phyloP scores from a whole-genome alignment of 352 stramenopile genomes.

The Phytophthora idaei region DNA sequence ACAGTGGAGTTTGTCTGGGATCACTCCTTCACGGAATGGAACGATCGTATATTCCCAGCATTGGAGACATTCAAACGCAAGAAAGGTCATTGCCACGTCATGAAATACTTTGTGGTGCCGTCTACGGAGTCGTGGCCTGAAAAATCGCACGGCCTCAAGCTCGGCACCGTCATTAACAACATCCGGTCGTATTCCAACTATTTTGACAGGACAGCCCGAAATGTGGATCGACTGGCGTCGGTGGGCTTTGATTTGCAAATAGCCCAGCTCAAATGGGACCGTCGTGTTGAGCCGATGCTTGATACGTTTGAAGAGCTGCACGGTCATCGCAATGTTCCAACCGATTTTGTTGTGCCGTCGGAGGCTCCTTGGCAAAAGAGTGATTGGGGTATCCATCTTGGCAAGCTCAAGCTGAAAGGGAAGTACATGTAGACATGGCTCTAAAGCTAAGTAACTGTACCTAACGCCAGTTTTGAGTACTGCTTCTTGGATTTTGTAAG shows the following conservation, averaged over 20 bases:
- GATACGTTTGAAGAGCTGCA: constrained; percentile 21
- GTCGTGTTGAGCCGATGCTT: constrained; percentile 19
- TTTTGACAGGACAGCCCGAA: constrained; percentile 11
- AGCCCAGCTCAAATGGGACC: constrained; percentile 8
- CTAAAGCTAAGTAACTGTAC: neutral
- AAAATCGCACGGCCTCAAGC: constrained; percentile 5
- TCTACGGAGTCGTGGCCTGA: constrained; percentile 5
- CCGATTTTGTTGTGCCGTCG: constrained; percentile 18
- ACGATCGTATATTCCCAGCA: constrained; percentile 8
- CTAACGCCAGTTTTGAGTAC: no score
- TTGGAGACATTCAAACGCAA: constrained; percentile 1
- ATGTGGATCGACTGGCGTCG: constrained; percentile 5
- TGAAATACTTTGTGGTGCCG: constrained; percentile 12
- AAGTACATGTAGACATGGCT: neutral
- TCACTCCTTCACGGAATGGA: constrained; percentile 11
- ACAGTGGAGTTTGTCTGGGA: constrained; percentile 23
- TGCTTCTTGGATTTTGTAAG: no score
- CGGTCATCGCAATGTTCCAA: constrained; percentile 14
- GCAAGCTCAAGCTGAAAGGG: constrained; percentile 17
- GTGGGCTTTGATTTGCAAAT: constrained; percentile 9
- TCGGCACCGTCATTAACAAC: neutral
- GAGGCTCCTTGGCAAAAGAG: constrained; percentile 13
- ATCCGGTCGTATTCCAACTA: constrained; percentile 3
- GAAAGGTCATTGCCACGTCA: neutral
- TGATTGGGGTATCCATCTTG: constrained; percentile 19